phyloP scores from a whole-genome alignment of 1,284 basidiomycete species.

The Ceratobasidium sp. region DNA sequence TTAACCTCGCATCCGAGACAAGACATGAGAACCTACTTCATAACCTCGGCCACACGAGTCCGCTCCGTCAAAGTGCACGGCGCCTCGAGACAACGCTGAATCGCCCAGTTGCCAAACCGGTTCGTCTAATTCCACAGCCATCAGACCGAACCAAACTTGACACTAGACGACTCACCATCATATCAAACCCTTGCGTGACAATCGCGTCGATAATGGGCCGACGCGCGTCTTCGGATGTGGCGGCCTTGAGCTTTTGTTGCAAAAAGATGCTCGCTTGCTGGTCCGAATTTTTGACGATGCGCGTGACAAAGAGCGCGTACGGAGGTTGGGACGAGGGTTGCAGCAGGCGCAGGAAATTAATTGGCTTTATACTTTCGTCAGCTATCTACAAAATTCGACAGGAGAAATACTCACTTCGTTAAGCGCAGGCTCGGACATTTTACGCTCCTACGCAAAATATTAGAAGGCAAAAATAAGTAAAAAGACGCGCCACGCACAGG shows the following conservation, averaged over 20 bases:
- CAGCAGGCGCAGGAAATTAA: conserved; percentile 84
- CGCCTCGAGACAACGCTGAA: conserved; percentile 85
- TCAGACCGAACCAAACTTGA: neutral
- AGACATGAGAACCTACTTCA: conserved; percentile 68
- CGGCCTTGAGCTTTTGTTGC: conserved; percentile 85
- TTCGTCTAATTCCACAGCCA: conserved; percentile 58
- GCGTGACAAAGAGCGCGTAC: conserved; percentile 80
- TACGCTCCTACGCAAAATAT: neutral
- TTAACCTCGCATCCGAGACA: conserved; percentile 10
- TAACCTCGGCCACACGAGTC: conserved; percentile 81
- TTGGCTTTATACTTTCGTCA: conserved; percentile 66
- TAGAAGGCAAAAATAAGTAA: neutral
- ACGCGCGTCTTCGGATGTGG: conserved; percentile 67
- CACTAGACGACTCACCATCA: conserved; percentile 80
- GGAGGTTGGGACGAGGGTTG: conserved; percentile 85
- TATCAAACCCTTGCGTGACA: conserved; percentile 81
- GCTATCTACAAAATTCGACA: neutral
- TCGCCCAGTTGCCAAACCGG: conserved; percentile 85
- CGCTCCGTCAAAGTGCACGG: conserved; percentile 75
- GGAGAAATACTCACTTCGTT: conserved; percentile 12
- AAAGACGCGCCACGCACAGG: neutral
- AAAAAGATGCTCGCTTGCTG: conserved; percentile 86
- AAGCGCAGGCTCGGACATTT: conserved; percentile 10
- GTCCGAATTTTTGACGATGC: conserved; percentile 86
- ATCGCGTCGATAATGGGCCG: conserved; percentile 86